Percentiles rank a stretch among this genome's conserved stretches.
Conservation (phyloP, 208 protist species). For the Leishmania guyanensis region DNA sequence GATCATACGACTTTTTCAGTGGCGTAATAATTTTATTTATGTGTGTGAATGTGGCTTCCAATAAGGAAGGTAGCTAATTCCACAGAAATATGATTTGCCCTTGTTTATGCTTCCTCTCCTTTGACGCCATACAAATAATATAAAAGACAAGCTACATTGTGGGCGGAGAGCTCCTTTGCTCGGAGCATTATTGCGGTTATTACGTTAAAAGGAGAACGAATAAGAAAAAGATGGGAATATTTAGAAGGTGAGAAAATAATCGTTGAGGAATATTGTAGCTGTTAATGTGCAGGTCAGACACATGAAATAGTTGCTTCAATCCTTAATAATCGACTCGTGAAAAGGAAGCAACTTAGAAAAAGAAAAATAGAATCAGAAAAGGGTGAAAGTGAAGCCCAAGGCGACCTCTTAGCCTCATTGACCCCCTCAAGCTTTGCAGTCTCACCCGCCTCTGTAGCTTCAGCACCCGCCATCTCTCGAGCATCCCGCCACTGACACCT, state of each 20-base stretch:
- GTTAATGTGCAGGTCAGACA: constrained; percentile 6
- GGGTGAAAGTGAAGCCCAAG: not conserved
- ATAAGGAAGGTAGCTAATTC: not conserved
- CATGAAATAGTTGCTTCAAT: not conserved
- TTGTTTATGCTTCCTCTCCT: not conserved
- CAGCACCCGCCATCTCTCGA: constrained; percentile 36
- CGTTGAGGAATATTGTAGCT: constrained; percentile 14
- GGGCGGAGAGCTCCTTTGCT: not conserved
- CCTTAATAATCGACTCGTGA: not conserved
- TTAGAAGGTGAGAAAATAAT: constrained; percentile 11
- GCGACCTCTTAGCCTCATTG: constrained; percentile 11
- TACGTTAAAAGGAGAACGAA: constrained; percentile 17
- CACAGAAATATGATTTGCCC: not conserved
- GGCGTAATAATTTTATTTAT: not conserved
- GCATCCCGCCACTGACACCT: constrained; percentile 42
- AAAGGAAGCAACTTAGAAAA: constrained; percentile 2
- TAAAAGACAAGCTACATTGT: not conserved
- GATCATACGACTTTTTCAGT: not conserved
- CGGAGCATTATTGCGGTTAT: constrained; percentile 17
- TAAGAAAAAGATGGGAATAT: constrained; percentile 8
- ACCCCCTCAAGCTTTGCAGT: not conserved
- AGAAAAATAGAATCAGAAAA: constrained; percentile 3
- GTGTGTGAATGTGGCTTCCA: too few species aligned
- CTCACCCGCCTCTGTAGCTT: not conserved
- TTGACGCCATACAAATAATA: not conserved